These are phyloP conservation scores for Rhizophora mangle DNA, from an alignment of 345 rosid species.

Conservation along the genomic window DNA sequence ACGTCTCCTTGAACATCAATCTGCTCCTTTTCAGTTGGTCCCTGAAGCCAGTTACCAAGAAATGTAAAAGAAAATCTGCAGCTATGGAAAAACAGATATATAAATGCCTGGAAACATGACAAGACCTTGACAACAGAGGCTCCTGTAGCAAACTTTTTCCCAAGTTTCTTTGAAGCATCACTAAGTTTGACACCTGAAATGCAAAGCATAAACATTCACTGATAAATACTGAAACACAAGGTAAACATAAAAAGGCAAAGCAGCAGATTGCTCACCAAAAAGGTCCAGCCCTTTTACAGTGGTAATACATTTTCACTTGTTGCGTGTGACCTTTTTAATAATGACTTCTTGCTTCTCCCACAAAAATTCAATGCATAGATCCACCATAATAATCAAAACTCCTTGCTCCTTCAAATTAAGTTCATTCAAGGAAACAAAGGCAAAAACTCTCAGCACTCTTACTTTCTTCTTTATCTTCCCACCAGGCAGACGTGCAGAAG, in stretches of 20 bases:
- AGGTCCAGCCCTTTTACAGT: constrained; percentile 87
- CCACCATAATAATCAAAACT: no score
- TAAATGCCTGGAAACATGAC: constrained; percentile 10
- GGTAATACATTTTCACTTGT: constrained; percentile 93
- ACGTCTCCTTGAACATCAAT: constrained; percentile 99
- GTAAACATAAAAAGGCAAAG: not conserved
- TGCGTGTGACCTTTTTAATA: constrained; percentile 81
- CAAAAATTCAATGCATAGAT: not conserved
- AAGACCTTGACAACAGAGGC: constrained; percentile 94
- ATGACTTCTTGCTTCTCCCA: constrained; percentile 90
- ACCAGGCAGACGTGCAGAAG: constrained; percentile 72
- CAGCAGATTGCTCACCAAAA: constrained; percentile 58
- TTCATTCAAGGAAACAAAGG: no score
- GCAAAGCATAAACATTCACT: not conserved
- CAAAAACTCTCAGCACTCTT: constrained; percentile 10
- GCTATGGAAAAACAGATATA: constrained; percentile 6
- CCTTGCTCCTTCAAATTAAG: no score
- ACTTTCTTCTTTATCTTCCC: constrained; percentile 96
- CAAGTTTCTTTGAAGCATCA: constrained; percentile 90
- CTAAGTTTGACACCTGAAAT: constrained; percentile 79
- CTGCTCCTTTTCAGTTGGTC: constrained; percentile 97
- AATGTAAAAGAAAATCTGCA: not conserved
- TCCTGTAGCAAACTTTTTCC: constrained; percentile 96
- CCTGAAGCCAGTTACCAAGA: constrained; percentile 41
- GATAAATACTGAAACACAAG: constrained; percentile 6